These are phyloP conservation scores for Scheffersomyces illinoinensis DNA, from an alignment of 1,139 yeast genomes.

Conservation along the genomic window DNA sequence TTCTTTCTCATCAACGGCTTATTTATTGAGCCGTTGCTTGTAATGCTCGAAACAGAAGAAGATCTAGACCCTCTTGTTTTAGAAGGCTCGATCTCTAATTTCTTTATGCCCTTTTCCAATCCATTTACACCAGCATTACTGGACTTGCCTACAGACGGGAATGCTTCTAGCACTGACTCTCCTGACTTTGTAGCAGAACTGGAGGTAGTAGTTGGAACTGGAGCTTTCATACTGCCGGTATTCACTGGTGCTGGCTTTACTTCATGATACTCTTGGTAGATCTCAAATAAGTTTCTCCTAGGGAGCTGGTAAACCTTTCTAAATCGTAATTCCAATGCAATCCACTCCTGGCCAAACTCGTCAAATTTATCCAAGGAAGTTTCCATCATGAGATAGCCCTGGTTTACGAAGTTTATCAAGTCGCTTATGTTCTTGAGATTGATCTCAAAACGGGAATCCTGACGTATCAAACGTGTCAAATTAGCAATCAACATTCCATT, in stretches of 20 bases:
- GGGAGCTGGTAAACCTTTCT: conserved; percentile 37
- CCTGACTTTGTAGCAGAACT: conserved; percentile 1
- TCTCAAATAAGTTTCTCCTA: conserved; percentile 19
- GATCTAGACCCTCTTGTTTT: conserved; percentile 25
- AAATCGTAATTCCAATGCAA: conserved; percentile 36
- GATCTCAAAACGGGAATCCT: conserved; percentile 38
- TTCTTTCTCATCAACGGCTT: conserved; percentile 11
- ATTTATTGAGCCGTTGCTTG: conserved; percentile 11
- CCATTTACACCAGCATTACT: conserved; percentile 1
- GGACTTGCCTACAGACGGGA: neutral
- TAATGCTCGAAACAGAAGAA: conserved; percentile 17
- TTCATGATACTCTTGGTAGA: conserved; percentile 14
- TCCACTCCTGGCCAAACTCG: conserved; percentile 39
- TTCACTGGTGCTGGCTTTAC: conserved; percentile 4
- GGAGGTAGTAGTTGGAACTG: conserved; percentile 1
- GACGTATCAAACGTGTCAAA: conserved; percentile 50
- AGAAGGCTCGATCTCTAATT: conserved; percentile 17
- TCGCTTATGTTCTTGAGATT: conserved; percentile 41
- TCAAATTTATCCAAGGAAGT: conserved; percentile 25
- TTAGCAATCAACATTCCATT: conserved; percentile 55
- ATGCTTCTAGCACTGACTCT: neutral
- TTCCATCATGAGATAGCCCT: conserved; percentile 21
- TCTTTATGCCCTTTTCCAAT: conserved; percentile 16
- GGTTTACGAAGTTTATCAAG: conserved; percentile 38
- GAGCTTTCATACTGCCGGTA: conserved; percentile 1